Base-by-base conservation (phyloP, 2,329 filamentous ascomycete species). In the Pseudogymnoascus sp. region DNA sequence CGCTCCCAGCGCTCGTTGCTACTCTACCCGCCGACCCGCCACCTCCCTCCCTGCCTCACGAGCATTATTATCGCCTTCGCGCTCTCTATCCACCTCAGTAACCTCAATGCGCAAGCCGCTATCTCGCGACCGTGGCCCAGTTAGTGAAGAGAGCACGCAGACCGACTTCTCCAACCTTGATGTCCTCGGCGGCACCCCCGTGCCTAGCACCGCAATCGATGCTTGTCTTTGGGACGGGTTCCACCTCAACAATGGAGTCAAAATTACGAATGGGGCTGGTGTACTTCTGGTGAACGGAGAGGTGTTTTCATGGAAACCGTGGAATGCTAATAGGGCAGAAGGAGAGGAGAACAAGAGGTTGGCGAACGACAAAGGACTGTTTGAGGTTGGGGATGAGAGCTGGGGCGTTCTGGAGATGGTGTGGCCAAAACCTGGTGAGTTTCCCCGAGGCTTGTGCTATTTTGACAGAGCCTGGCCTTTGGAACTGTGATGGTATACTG, bases 251-350 rank as follows among this genome's bases (percentile, higher is more conserved):
- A 95, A 87, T 69, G 92, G 92, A 9, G 78, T 89, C 36, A 86
- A 84, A 61, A 84, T 96, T 31, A 77, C 78, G 1, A 84, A 84
- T 51, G 87, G 88, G 0, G 81, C 84, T 60, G 93, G 91, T 0
- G 83, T 92, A 27, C 73, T 99, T 65, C 80, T 99, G 4, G 82
- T 97, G 1, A 88, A 86, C 41, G 93, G 93, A 5, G 92, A 97
- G 75, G 92, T 88, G 0, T 97, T 97, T 73, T 77, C 80, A 59
- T 99, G 94, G 94, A 79, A 84, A 71, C 94, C 94, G 4, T 97
- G 93, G 91, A 75, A 83, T 64, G 74, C 73, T 3, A 77, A 74
- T 68, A 70, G 74, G 70, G 59, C 64, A 67, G 72, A 70, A 59
- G 71, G 68, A 65, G 51, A 74, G 73, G 3, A 70, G 68, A 77